Evolutionary conservation across 805 yeast genomes (phyloP), one percentile per base, ranked within the genome.

Genomic region (Sugiyamaella mastotermitis): DNA sequence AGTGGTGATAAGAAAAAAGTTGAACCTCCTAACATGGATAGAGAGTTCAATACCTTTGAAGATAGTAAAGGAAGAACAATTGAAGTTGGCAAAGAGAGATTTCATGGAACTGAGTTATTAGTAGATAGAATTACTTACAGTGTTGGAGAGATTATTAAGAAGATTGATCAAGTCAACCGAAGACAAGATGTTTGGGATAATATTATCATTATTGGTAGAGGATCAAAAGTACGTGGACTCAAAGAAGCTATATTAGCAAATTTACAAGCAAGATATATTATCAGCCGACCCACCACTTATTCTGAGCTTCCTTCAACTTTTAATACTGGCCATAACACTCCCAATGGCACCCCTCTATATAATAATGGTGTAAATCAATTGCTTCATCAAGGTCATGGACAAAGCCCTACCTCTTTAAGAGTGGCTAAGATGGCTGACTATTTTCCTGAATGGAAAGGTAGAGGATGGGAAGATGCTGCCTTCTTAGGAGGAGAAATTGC

Each of bases 381-480:
- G 18, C 41, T 38, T 6, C 44, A 38, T 20, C 51, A 45, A 37
- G 61, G 61, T 15, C 65, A 70, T 44, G 60, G 69, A 35, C 97
- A 90, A 62, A 87, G 80, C 2, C 97, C 97, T 16, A 76, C 78
- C n/a, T 67, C 78, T 10, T 72, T 88, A 40, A 76, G 73, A 48
- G 55, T 77, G 35, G 76, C 79, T 18, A 80, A 80, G 51, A 72
- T 76, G 58, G 94, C 96, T 0, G 97, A 90, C 40, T 88, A 90
- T 60, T 90, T 90, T 62, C 84, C 95, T 1, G 95, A 85, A 49
- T 90, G 97, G 97, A 88, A 88, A 62, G 76, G 76, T 33, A 59
- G 58, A 23, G 87, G 90, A 1, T 80, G 81, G 72, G 78, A 80
- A 41, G 87, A 84, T 49, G 75, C 80, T 22, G 70, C 76, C 42